These are phyloP conservation scores for Stagonosporopsis tanaceti DNA, from an alignment of 2,329 filamentous ascomycete species.

Conservation along the genomic window DNA sequence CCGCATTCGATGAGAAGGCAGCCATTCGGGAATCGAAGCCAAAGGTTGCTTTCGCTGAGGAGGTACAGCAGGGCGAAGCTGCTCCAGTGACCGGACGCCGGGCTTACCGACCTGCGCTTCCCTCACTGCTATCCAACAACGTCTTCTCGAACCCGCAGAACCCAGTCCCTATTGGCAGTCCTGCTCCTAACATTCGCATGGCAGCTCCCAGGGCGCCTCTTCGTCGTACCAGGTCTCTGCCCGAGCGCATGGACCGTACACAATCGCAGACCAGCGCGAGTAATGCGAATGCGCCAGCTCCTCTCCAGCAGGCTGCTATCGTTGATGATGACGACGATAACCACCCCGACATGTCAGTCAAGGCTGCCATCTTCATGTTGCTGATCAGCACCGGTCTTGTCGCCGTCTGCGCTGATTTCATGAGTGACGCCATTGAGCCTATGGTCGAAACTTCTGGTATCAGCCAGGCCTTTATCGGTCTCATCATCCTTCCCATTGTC, in stretches of 20 bases:
- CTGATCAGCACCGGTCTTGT: slow-evolving; percentile 64
- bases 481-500: slow-evolving; percentile 84
- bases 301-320: slow-evolving; percentile 30
- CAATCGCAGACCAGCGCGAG: slow-evolving; percentile 27
- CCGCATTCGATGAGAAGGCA: slow-evolving; percentile 38
- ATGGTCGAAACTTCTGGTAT: slow-evolving; percentile 68
- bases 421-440: slow-evolving; percentile 75
- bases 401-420: slow-evolving; percentile 73
- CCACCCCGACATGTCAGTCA: slow-evolving; percentile 61
- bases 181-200: slow-evolving; percentile 43
- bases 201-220: slow-evolving; percentile 40
- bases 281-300: slow-evolving; percentile 29
- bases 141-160: slow-evolving; percentile 66
- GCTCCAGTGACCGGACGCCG: slow-evolving; percentile 60
- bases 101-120: slow-evolving; percentile 65
- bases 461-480: slow-evolving; percentile 77
- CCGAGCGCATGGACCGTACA: slow-evolving; percentile 45
- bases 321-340: slow-evolving; percentile 38
- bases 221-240: slow-evolving; percentile 47
- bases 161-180: slow-evolving; percentile 40
- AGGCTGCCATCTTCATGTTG: slow-evolving; percentile 63
- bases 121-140: slow-evolving; percentile 73
- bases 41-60: slow-evolving; percentile 53
- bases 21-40: slow-evolving; percentile 16
- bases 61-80: slow-evolving; percentile 37